Base-by-base conservation (phyloP, 805 yeast genomes). In the Dipodascopsis uninucleata region DNA sequence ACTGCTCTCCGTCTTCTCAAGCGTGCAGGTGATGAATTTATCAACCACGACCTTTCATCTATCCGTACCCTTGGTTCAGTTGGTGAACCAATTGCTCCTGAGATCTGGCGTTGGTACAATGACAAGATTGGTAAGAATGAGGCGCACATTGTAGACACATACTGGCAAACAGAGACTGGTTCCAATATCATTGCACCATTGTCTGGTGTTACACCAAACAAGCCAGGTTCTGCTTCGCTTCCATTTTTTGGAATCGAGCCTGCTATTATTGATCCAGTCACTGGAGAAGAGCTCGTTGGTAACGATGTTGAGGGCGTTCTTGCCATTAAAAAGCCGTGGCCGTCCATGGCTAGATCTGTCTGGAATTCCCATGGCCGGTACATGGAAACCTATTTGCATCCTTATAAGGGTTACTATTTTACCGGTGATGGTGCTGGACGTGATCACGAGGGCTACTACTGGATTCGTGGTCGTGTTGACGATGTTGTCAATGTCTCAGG, bases 351-450 rank as follows among this genome's bases (percentile, higher is more conserved):
- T 24, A 82, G 98, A 71, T 81, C 96, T 43, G 93, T 93, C 49
- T 89, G 82, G 81, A 82, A 82, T 63, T 87, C 89, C 66, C 94
- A 90, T 66, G 70, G 71, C 52, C 81, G 96, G 60, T 90, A 76
- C 70, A 71, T 88, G 60, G 97, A 90, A 51, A 93, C 97, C 31
- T 93, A 93, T 68, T 74, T 93, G 64, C 82, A 81, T 60, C 96
- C 96, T 41, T 93, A 90, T 72, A 86, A 90, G 48, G 94, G 95
- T 47, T 79, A 77, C 70, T 93, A 88, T 72, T 93, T 93, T 75
- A 85, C 97, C 9, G 98, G 98, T 60, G 98, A 90, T 66, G 97
- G 97, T 70, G 97, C 97, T 43, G 97, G 95, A 34, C 81, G 97
- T 65, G 98, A 93, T 67, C 78, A 78, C 52, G 97, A 93, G 62